A percentile compares a stretch with the other conserved stretches of the same genome.
Evolutionary conservation across 495 filamentous ascomycete species (phyloP).

Genomic region (Halenospora varia): DNA sequence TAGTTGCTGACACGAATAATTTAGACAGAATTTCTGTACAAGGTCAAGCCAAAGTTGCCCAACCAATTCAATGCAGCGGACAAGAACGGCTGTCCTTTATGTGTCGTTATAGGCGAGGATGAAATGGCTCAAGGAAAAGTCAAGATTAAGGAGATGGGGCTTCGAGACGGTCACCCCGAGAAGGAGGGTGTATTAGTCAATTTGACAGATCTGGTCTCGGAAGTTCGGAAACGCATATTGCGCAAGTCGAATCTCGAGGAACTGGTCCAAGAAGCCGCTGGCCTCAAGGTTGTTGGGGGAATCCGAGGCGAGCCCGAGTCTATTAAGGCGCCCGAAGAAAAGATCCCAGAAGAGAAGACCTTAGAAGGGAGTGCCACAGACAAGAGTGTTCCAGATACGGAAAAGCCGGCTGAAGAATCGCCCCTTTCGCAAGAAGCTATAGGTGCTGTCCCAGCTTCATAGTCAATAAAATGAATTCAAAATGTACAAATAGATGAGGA

Average conservation of each 20-base stretch:
- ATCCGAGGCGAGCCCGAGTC: conserved; percentile 19
- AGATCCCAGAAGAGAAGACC: no score
- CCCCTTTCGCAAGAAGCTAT: conserved; percentile 9
- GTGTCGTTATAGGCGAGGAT: conserved; percentile 76
- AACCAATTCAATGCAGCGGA: conserved; percentile 82
- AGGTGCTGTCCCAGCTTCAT: conserved; percentile 14
- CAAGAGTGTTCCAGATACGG: not conserved
- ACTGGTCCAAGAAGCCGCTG: conserved; percentile 32
- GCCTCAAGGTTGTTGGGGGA: conserved; percentile 26
- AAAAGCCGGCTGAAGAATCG: conserved; percentile 12
- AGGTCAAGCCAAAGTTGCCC: conserved; percentile 72
- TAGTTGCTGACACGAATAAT: conserved; percentile 11
- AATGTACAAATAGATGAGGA: conserved; percentile 9
- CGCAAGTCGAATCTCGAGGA: conserved; percentile 36
- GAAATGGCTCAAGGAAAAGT: conserved; percentile 71
- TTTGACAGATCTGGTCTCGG: conserved; percentile 52
- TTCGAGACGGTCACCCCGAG: conserved; percentile 74
- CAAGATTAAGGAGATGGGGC: conserved; percentile 81
- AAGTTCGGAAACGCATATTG: conserved; percentile 45
- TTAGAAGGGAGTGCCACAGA: not conserved
- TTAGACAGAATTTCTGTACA: conserved; percentile 72
- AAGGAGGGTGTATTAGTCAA: conserved; percentile 78
- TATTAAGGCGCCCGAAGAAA: not conserved
- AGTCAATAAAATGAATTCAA: conserved; percentile 5
- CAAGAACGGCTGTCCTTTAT: conserved; percentile 64